phyloP scores from a whole-genome alignment of 345 rosid genomes.

The Populus ilicifolia region DNA sequence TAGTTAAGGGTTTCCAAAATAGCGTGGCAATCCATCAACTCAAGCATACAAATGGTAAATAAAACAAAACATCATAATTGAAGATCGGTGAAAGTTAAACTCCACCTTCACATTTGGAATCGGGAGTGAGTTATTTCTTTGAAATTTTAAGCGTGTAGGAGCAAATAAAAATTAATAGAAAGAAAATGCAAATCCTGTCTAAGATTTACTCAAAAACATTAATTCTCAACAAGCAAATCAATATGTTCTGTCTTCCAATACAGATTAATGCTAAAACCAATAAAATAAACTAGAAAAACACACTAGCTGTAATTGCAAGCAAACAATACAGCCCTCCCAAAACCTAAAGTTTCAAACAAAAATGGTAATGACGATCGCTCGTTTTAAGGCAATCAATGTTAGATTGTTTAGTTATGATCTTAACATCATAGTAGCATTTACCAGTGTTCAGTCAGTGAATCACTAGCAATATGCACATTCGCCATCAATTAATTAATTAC shows the following conservation, averaged over 20 bases:
- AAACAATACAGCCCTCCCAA: not conserved
- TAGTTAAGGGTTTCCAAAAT: not conserved
- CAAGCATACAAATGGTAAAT: not conserved
- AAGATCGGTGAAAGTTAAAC: not conserved
- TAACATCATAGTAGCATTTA: not conserved
- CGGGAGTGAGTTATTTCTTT: not conserved
- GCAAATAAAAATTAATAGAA: not conserved
- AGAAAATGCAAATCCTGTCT: not conserved
- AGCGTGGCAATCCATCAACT: not conserved
- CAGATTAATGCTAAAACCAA: not conserved
- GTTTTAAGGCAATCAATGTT: not conserved
- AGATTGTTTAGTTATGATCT: not conserved
- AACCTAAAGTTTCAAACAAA: not conserved
- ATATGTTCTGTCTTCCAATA: not conserved
- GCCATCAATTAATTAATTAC: not conserved
- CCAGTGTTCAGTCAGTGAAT: not conserved
- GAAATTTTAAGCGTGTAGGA: not conserved
- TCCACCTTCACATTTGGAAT: not conserved
- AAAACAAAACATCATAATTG: not conserved
- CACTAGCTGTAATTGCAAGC: not conserved
- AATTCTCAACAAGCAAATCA: not conserved
- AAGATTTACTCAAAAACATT: not conserved
- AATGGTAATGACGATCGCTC: not conserved
- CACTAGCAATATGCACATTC: not conserved
- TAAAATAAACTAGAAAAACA: not conserved